phyloP scores from a whole-genome alignment of 257 asterid species.

The Ajuga chamaepitys region DNA sequence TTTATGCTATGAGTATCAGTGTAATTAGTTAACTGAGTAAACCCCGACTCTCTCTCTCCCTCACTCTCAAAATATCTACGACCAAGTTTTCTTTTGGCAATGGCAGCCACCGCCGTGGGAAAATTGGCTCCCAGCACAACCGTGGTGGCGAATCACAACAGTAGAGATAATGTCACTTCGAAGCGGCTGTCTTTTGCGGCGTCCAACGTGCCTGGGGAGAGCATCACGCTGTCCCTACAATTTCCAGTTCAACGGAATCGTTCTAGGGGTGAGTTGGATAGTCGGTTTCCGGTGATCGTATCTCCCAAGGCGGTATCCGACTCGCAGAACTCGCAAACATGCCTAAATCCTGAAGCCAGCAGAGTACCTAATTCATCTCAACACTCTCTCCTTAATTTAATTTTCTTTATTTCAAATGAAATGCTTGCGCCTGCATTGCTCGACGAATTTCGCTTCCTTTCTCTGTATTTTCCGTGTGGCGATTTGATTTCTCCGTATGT shows the following conservation, averaged over 20 bases:
- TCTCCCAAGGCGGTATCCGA: constrained; percentile 91
- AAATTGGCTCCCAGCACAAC: constrained; percentile 20
- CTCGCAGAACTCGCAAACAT: constrained; percentile 85
- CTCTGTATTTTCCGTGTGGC: background rate
- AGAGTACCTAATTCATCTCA: constrained; percentile 32
- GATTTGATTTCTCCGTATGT: constrained; percentile 1
- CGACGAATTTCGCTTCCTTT: background rate
- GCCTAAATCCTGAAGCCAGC: constrained; percentile 94
- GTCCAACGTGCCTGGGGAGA: constrained; percentile 35
- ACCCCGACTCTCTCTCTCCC: constrained; percentile 2
- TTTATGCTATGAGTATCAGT: background rate
- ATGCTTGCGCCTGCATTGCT: no score
- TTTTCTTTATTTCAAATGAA: background rate
- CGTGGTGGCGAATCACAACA: constrained; percentile 2
- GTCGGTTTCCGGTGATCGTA: constrained; percentile 37
- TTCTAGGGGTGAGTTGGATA: constrained; percentile 5
- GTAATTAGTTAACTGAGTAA: constrained; percentile 4
- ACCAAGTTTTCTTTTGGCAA: constrained; percentile 7
- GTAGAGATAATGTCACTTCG: constrained; percentile 21
- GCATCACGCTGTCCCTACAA: constrained; percentile 16
- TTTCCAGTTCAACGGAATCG: constrained; percentile 21
- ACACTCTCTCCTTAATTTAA: background rate
- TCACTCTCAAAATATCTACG: background rate
- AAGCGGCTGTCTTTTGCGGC: constrained; percentile 51
- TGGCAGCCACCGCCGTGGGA: constrained; percentile 38